Evolutionary conservation across 441 rosid species (phyloP).

Genomic region (Dalechampia spathulata): DNA sequence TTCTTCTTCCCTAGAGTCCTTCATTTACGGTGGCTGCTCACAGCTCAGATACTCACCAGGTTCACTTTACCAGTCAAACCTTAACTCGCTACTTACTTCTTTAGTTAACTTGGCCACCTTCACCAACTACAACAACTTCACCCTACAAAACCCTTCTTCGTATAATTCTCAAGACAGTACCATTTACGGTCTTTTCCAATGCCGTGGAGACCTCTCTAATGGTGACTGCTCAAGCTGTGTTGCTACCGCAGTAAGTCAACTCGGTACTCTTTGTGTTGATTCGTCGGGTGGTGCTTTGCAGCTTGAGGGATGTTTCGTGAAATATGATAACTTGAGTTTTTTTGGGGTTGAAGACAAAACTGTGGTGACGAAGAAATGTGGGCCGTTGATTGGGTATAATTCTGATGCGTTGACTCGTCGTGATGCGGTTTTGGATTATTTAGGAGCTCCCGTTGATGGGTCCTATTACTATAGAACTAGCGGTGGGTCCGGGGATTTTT

Average conservation of each 20-base stretch:
- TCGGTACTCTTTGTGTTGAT: conserved; percentile 36
- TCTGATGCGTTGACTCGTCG: conserved; percentile 31
- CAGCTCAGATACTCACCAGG: conserved; percentile 44
- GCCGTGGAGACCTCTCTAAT: conserved; percentile 74
- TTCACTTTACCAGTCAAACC: conserved; percentile 62
- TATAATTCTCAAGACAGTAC: conserved; percentile 28
- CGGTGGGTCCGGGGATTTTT: conserved; percentile 72
- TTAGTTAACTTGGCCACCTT: conserved; percentile 72
- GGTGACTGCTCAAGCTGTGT: conserved; percentile 70
- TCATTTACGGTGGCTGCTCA: conserved; percentile 66
- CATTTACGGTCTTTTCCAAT: conserved; percentile 74
- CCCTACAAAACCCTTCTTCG: conserved; percentile 51
- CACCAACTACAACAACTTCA: conserved; percentile 64
- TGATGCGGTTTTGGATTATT: conserved; percentile 51
- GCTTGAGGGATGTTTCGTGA: conserved; percentile 60
- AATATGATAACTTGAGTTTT: conserved; percentile 53
- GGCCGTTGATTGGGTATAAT: conserved; percentile 28
- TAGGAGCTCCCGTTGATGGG: conserved; percentile 24
- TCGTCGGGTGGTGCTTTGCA: conserved; percentile 64
- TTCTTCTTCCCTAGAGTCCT: too few relatives aligned
- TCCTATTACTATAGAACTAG: conserved; percentile 33
- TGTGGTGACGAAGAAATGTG: conserved; percentile 49
- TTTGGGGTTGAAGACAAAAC: conserved; percentile 59
- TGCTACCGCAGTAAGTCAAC: conserved; percentile 44
- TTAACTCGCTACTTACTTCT: conserved; percentile 67